Conservation (phyloP, 345 rosid species). For the Linum tenue region DNA sequence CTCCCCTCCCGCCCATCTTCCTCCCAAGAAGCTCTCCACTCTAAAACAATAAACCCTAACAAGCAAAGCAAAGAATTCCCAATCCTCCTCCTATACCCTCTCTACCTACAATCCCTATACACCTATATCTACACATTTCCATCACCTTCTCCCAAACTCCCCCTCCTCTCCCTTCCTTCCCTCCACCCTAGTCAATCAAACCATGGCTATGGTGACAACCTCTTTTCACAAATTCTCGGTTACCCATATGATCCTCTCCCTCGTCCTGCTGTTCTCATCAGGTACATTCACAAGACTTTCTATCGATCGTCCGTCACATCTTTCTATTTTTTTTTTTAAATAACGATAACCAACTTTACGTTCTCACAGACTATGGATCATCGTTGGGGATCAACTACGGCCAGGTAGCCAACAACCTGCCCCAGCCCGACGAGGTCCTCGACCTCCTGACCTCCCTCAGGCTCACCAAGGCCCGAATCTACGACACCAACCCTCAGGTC, state of each 20-base stretch:
- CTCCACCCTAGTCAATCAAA: background rate
- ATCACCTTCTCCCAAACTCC: slow-evolving; percentile 19
- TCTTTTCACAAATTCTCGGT: slow-evolving; percentile 22
- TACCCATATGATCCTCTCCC: slow-evolving; percentile 29
- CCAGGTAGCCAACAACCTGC: slow-evolving; percentile 75
- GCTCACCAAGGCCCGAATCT: slow-evolving; percentile 65
- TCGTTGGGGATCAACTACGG: slow-evolving; percentile 89
- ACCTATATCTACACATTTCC: slow-evolving; percentile 12
- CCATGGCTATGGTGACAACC: slow-evolving; percentile 18
- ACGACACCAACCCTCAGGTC: slow-evolving; percentile 76
- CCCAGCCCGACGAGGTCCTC: slow-evolving; percentile 56
- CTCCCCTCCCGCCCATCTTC: too few species aligned
- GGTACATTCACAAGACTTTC: slow-evolving; percentile 21
- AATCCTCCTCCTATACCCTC: background rate
- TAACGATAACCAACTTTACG: too few species aligned
- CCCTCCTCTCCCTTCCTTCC: slow-evolving; percentile 4
- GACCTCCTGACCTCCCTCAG: slow-evolving; percentile 53
- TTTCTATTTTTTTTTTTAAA: too few species aligned
- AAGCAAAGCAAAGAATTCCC: slow-evolving; percentile 49
- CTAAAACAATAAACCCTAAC: slow-evolving; percentile 17
- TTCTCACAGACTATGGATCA: background rate
- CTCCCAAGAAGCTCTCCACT: background rate
- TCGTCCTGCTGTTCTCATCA: slow-evolving; percentile 26
- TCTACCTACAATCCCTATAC: slow-evolving; percentile 5
- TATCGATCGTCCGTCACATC: too few species aligned